Evolutionary conservation across 805 yeast genomes (phyloP).

Genomic region (Zygotorulaspora sp.): DNA sequence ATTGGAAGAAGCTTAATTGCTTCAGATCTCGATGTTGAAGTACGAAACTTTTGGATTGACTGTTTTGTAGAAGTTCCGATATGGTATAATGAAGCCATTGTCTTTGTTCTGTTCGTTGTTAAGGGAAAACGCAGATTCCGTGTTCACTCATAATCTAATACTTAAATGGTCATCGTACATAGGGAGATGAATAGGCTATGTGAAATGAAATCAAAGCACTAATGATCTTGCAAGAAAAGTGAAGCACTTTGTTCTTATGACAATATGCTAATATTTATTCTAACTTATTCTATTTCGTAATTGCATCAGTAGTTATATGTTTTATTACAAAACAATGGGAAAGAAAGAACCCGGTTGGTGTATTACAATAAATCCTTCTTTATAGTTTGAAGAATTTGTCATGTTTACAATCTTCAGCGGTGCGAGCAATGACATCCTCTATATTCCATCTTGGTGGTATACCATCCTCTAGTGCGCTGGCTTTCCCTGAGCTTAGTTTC

Average conservation of each 20-base stretch:
- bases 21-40: slow-evolving; percentile 61
- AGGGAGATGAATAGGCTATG: no score
- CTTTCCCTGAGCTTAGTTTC: slow-evolving; percentile 72
- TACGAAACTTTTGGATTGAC: slow-evolving; percentile 65
- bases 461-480: slow-evolving; percentile 59
- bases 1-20: slow-evolving; percentile 55
- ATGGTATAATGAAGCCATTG: slow-evolving; percentile 55
- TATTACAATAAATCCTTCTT: no score
- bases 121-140: background rate
- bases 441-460: slow-evolving; percentile 71
- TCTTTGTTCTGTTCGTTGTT: no score
- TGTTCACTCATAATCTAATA: background rate
- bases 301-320: no score
- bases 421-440: slow-evolving; percentile 68
- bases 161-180: no score
- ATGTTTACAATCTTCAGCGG: slow-evolving; percentile 58
- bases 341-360: no score
- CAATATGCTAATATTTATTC: no score
- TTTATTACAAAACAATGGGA: no score
- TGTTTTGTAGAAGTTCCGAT: slow-evolving; percentile 58
- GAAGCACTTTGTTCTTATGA: no score
- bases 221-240: no score
- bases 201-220: no score
- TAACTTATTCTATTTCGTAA: background rate
- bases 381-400: slow-evolving; percentile 35